Conservation (phyloP, 2,329 filamentous ascomycete genomes). For the Claviceps humidiphila region DNA sequence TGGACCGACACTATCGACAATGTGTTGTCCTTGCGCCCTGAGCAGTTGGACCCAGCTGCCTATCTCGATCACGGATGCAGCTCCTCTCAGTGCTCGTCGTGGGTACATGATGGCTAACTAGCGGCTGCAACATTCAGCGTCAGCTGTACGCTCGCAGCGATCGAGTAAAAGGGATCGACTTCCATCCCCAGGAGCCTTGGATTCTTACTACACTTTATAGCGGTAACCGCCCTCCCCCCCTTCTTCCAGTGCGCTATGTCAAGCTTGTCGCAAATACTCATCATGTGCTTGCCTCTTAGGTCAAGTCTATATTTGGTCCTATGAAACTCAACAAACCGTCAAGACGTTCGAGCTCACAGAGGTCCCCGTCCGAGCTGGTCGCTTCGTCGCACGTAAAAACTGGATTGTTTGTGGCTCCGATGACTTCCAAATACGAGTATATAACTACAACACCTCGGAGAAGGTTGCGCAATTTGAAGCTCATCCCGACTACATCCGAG, state of each 20-base stretch:
- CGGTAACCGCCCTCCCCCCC: slow-evolving; percentile 35
- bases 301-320: slow-evolving; percentile 98
- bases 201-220: slow-evolving; percentile 93
- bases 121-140: slow-evolving; percentile 16
- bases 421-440: slow-evolving; percentile 76
- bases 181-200: slow-evolving; percentile 95
- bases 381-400: slow-evolving; percentile 95
- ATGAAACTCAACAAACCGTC: slow-evolving; percentile 90
- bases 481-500: slow-evolving; percentile 95
- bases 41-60: slow-evolving; percentile 6
- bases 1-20: neutral
- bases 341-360: slow-evolving; percentile 99
- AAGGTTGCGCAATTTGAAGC: slow-evolving; percentile 97
- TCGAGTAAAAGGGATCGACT: slow-evolving; percentile 95
- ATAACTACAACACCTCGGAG: slow-evolving; percentile 99
- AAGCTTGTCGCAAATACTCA: neutral
- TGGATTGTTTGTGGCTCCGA: slow-evolving; percentile 97
- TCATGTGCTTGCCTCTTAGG: slow-evolving; percentile 34
- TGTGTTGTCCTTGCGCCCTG: neutral
- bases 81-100: neutral
- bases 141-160: slow-evolving; percentile 64
- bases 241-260: neutral
- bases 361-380: slow-evolving; percentile 90
- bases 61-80: neutral
- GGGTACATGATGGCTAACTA: neutral